Percentiles rank a stretch among this genome's conserved stretches.
phyloP scores from a whole-genome alignment of 352 stramenopile genomes.

The Albugo candida region DNA sequence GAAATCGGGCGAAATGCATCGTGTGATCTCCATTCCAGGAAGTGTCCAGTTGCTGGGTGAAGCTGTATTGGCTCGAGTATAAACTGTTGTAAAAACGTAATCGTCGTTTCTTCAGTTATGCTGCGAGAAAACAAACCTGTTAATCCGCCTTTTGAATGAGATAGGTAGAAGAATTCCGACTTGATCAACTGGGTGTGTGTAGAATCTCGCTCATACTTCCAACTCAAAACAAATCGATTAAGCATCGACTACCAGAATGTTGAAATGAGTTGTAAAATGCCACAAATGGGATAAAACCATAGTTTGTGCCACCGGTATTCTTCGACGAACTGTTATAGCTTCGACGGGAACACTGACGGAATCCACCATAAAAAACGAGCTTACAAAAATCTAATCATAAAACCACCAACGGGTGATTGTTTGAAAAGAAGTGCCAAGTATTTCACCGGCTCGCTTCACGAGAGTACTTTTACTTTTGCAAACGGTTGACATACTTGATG shows the following conservation, averaged over 20 bases:
- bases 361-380: constrained; percentile 6
- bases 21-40: neutral
- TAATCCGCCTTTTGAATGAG: constrained; percentile 2
- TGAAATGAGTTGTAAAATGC: constrained; percentile 4
- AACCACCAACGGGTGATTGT: constrained; percentile 2
- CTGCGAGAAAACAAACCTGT: constrained; percentile 1
- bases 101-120: constrained; percentile 4
- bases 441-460: constrained; percentile 1
- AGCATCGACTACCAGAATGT: constrained; percentile 2
- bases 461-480: constrained; percentile 3
- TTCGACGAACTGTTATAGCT: constrained; percentile 1
- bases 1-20: neutral
- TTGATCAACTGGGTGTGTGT: constrained; percentile 3
- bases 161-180: constrained; percentile 4
- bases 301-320: constrained; percentile 1
- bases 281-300: constrained; percentile 5
- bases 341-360: constrained; percentile 5
- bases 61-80: neutral
- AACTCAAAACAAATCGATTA: constrained; percentile 7
- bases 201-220: constrained; percentile 4
- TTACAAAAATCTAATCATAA: constrained; percentile 2
- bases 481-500: neutral
- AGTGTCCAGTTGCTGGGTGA: constrained; percentile 1
- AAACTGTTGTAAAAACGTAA: constrained; percentile 5
- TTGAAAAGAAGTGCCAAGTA: constrained; percentile 5